phyloP scores from a whole-genome alignment of 2,329 filamentous ascomycete genomes.

The Cercospora sp. region DNA sequence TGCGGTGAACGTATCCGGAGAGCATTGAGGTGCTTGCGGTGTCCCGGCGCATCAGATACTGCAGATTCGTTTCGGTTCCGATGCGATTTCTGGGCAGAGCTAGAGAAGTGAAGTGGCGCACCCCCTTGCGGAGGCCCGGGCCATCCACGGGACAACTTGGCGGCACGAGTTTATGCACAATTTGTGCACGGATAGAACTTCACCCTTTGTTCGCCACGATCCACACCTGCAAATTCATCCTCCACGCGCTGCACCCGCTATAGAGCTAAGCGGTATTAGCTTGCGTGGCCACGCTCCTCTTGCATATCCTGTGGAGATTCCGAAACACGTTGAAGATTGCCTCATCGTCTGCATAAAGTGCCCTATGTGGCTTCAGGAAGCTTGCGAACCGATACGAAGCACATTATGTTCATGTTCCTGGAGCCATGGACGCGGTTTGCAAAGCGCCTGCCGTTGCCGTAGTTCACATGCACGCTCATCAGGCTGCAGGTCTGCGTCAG shows the following conservation, averaged over 20 bases:
- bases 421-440: background rate
- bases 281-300: background rate
- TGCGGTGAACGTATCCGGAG: background rate
- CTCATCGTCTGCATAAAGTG: background rate
- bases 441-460: background rate
- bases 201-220: background rate
- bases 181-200: constrained; percentile 4
- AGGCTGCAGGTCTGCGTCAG: background rate
- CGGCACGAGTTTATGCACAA: constrained; percentile 1
- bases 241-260: background rate
- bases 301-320: background rate
- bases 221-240: background rate
- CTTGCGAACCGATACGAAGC: background rate
- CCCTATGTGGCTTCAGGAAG: background rate
- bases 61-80: background rate
- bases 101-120: constrained; percentile 1
- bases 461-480: background rate
- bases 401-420: background rate
- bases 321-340: background rate
- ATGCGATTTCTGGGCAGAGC: background rate
- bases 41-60: background rate
- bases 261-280: background rate
- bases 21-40: background rate
- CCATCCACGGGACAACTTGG: background rate
- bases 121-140: background rate